phyloP scores from a whole-genome alignment of 2,329 filamentous ascomycete species.

The Ceratocystis albifundus region DNA sequence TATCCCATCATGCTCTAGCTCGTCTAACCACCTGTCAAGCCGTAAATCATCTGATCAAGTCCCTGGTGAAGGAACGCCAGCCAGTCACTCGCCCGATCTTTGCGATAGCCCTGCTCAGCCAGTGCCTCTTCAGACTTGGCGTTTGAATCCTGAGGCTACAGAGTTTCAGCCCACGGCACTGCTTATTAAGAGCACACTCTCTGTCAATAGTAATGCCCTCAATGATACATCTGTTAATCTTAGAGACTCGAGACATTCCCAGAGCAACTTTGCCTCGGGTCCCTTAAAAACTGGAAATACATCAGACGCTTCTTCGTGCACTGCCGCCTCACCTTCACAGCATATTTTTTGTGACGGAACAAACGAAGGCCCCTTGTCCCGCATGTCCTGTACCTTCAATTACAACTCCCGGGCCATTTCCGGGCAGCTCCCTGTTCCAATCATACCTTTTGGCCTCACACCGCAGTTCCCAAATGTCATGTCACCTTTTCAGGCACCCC shows the following conservation, averaged over 20 bases:
- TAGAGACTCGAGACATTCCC: not conserved
- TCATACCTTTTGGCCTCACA: constrained; percentile 2
- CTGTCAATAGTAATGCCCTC: too few relatives aligned
- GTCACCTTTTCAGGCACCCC: not conserved
- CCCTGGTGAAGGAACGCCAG: not conserved
- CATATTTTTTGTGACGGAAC: constrained; percentile 5
- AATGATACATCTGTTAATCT: not conserved
- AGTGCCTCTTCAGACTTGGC: not conserved
- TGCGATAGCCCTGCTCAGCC: not conserved
- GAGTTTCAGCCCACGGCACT: constrained; percentile 9
- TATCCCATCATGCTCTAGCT: not conserved
- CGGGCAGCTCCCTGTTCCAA: not conserved
- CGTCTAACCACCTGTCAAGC: not conserved
- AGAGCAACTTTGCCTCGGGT: not conserved
- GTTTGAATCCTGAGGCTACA: constrained; percentile 9
- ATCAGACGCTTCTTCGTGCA: not conserved
- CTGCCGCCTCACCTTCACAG: not conserved
- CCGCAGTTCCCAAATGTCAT: constrained; percentile 5
- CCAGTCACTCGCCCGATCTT: not conserved
- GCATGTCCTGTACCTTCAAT: not conserved
- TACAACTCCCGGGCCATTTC: not conserved
- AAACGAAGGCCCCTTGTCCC: not conserved
- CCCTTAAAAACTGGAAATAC: not conserved
- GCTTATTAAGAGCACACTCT: not conserved
- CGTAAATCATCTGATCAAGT: not conserved